Evolutionary conservation across 208 protist genomes (phyloP).

Genomic region (Trypanosoma brucei): DNA sequence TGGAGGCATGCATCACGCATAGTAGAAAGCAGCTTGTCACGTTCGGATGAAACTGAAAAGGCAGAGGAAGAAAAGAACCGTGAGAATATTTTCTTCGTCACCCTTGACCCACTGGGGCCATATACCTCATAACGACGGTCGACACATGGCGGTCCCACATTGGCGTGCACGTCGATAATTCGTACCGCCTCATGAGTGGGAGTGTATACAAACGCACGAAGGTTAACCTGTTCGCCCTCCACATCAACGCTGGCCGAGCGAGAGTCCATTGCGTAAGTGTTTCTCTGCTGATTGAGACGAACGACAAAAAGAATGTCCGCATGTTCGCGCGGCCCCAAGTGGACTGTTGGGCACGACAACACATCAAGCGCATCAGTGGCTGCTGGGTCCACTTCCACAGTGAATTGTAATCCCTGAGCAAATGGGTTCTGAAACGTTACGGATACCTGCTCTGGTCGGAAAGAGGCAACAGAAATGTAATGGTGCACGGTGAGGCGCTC

Average conservation of each 20-base stretch:
- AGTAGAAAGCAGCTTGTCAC: conserved; percentile 40
- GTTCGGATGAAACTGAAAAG: conserved; percentile 43
- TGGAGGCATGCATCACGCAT: conserved; percentile 70
- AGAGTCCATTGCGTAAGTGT: neutral
- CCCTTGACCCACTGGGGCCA: conserved; percentile 48
- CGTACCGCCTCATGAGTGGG: conserved; percentile 60
- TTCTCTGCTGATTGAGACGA: conserved; percentile 21
- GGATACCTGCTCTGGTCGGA: conserved; percentile 49
- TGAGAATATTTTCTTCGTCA: conserved; percentile 61
- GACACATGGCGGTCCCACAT: conserved; percentile 57
- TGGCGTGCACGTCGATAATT: conserved; percentile 52
- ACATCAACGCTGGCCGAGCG: neutral
- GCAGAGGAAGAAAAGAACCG: conserved; percentile 54
- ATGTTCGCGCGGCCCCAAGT: conserved; percentile 56
- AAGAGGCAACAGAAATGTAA: conserved; percentile 52
- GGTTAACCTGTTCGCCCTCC: neutral
- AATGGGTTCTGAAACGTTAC: conserved; percentile 72
- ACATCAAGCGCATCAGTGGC: conserved; percentile 33
- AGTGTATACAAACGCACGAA: conserved; percentile 61
- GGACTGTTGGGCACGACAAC: conserved; percentile 33
- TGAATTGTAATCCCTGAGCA: conserved; percentile 55
- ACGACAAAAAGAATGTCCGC: conserved; percentile 52
- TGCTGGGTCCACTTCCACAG: conserved; percentile 51
- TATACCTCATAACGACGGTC: conserved; percentile 85
- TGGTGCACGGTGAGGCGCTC: conserved; percentile 67